Evolutionary conservation across 371 early-diverging fungal genomes (phyloP).

Genomic region (Blastocladiella emersonii): DNA sequence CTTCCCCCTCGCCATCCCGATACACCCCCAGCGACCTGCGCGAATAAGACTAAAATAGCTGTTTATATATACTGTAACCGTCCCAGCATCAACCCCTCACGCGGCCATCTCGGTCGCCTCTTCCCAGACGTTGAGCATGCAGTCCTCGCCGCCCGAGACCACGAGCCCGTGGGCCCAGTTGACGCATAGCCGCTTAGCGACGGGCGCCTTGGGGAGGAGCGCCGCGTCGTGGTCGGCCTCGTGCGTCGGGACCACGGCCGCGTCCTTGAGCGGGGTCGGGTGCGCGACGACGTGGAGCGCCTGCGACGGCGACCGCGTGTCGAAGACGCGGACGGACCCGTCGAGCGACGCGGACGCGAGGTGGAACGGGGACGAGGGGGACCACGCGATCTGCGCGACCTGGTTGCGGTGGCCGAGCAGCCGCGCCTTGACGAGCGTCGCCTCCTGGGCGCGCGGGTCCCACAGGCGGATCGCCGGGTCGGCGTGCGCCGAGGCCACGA

Average conservation of each 20-base stretch:
- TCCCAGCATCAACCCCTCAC: too few species aligned
- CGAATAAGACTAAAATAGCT: too few species aligned
- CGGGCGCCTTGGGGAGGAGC: not conserved
- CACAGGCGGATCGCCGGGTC: constrained; percentile 68
- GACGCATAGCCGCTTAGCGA: not conserved
- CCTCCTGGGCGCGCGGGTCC: constrained; percentile 69
- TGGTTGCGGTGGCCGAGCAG: constrained; percentile 65
- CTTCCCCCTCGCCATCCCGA: too few species aligned
- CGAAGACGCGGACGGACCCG: constrained; percentile 80
- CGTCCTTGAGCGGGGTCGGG: not conserved
- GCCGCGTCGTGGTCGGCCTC: not conserved
- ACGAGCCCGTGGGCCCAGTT: not conserved
- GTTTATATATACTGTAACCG: too few species aligned
- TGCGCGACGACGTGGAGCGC: not conserved
- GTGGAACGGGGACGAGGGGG: constrained; percentile 51
- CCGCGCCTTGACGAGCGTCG: constrained; percentile 57
- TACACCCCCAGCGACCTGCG: too few species aligned
- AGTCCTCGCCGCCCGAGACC: not conserved
- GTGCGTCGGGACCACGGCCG: not conserved
- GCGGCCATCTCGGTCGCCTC: too few species aligned
- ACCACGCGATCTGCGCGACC: constrained; percentile 75
- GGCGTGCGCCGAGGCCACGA: constrained; percentile 78
- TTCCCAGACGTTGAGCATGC: not conserved
- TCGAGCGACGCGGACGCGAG: constrained; percentile 78
- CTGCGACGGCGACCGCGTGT: constrained; percentile 40